These are phyloP conservation scores for Effrenium voratum DNA, from an alignment of 73 alveolate species.

Conservation along the genomic window DNA sequence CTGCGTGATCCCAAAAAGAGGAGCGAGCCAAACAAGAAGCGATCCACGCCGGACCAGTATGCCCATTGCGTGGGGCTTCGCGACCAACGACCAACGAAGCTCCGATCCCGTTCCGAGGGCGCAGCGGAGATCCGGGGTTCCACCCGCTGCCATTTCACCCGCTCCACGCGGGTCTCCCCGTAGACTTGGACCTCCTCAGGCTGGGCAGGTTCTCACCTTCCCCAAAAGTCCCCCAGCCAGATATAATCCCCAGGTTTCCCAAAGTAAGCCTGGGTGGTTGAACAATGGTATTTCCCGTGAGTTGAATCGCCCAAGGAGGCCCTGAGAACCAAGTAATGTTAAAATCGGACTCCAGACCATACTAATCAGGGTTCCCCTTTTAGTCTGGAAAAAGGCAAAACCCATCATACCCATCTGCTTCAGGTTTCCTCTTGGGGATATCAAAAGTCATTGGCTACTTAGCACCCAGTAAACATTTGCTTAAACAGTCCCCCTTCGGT, in stretches of 20 bases:
- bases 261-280: background rate
- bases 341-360: background rate
- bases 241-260: background rate
- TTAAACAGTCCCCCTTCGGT: too few species aligned
- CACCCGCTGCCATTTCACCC: slow-evolving; percentile 37
- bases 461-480: too few species aligned
- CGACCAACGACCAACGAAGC: too few species aligned
- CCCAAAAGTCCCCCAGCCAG: background rate
- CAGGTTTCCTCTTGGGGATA: background rate
- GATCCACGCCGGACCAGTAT: too few species aligned
- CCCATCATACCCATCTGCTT: background rate
- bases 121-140: background rate
- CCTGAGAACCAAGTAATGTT: background rate
- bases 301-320: too few species aligned
- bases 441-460: background rate
- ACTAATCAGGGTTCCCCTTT: background rate
- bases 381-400: background rate
- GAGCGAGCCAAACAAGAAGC: too few species aligned
- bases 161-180: slow-evolving; percentile 29
- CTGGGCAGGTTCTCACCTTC: background rate
- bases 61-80: too few species aligned
- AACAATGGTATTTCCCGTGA: too few species aligned
- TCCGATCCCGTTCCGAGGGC: too few species aligned
- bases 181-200: background rate
- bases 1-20: too few species aligned